Conservation (phyloP, 1,139 yeast genomes). For the Magnusiomyces tetraspermus region DNA sequence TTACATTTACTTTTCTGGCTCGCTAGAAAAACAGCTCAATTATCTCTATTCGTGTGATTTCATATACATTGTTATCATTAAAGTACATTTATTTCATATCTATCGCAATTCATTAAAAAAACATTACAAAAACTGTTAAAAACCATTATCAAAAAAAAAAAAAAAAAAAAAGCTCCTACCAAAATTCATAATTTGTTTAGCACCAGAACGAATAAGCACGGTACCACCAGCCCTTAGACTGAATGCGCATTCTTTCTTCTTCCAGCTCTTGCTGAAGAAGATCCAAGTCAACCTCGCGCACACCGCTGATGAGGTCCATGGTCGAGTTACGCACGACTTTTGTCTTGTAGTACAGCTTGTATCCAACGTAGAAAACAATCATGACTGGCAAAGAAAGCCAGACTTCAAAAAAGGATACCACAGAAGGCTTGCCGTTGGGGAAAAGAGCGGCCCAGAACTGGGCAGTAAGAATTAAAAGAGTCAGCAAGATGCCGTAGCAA, state of each 20-base stretch:
- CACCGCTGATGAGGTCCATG: slow-evolving; percentile 43
- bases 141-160: no score
- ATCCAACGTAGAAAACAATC: slow-evolving; percentile 38
- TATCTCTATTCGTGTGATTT: no score
- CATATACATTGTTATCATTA: no score
- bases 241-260: slow-evolving; percentile 36
- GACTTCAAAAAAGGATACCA: slow-evolving; percentile 39
- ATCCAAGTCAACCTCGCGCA: slow-evolving; percentile 44
- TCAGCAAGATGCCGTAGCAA: slow-evolving; percentile 46
- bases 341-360: slow-evolving; percentile 38
- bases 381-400: slow-evolving; percentile 45
- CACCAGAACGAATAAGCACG: slow-evolving; percentile 39
- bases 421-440: slow-evolving; percentile 35
- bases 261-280: slow-evolving; percentile 40
- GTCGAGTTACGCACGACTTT: slow-evolving; percentile 36
- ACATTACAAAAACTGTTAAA: no score
- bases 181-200: no score
- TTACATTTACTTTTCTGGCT: no score
- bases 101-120: no score
- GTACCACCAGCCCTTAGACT: slow-evolving; percentile 30
- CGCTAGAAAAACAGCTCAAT: no score
- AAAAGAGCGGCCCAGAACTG: slow-evolving; percentile 68
- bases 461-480: slow-evolving; percentile 40
- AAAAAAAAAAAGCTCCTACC: no score
- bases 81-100: no score